phyloP scores from a whole-genome alignment of 805 yeast species.

The Metschnikowia kunwiensis region DNA sequence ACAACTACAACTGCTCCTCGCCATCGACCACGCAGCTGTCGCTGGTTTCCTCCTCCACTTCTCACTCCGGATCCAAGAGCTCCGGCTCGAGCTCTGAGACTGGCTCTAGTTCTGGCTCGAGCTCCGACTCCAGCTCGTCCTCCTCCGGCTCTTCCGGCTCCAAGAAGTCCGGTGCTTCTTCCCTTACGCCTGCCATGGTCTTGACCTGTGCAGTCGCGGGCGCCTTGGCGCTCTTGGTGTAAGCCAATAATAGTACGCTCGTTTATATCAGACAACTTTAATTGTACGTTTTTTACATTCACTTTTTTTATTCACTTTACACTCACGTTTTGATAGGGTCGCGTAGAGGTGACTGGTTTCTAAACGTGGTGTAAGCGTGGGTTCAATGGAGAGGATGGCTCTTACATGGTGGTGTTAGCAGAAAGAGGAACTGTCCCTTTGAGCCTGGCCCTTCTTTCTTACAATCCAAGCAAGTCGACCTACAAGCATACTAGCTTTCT shows the following conservation, averaged over 20 bases:
- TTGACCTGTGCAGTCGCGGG: slow-evolving; percentile 27
- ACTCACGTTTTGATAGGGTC: too few species aligned
- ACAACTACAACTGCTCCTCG: slow-evolving; percentile 42
- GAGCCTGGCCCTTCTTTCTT: too few species aligned
- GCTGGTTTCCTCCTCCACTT: slow-evolving; percentile 12
- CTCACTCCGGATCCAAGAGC: slow-evolving; percentile 18
- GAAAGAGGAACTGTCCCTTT: too few species aligned
- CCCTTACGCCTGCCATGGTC: slow-evolving; percentile 19
- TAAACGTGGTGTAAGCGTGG: too few species aligned
- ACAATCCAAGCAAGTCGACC: too few species aligned
- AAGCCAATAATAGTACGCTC: slow-evolving; percentile 7
- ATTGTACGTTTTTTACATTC: too few species aligned
- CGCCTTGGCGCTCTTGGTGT: slow-evolving; percentile 28
- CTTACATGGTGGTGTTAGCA: too few species aligned
- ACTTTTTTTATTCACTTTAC: too few species aligned
- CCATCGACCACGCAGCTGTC: slow-evolving; percentile 25
- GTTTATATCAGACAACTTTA: too few species aligned
- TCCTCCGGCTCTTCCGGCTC: slow-evolving; percentile 11
- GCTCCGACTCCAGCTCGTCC: slow-evolving; percentile 13
- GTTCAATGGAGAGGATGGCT: too few species aligned
- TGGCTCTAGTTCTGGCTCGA: background rate
- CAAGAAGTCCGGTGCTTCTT: slow-evolving; percentile 22
- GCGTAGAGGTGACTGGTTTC: too few species aligned
- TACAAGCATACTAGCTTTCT: too few species aligned
- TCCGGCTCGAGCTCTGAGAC: slow-evolving; percentile 23